Evolutionary conservation across 2,329 filamentous ascomycete species (phyloP), one percentile per base, ranked within the genome.

Genomic region (Xylaria sp.): DNA sequence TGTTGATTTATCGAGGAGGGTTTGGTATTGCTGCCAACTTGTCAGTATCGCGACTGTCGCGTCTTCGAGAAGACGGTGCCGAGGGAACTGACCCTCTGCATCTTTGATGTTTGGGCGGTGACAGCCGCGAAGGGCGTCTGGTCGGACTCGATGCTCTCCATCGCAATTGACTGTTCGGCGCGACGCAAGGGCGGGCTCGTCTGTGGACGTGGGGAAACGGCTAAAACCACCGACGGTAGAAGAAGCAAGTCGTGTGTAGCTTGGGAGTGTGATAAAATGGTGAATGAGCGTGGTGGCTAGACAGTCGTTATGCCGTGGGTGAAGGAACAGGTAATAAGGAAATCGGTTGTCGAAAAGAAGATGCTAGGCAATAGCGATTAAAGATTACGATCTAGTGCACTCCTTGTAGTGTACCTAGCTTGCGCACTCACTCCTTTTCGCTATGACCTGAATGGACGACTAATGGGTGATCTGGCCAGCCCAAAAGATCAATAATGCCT

Each of bases 61-160:
- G 25, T 58, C 19, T 25, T 31, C 15, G 17, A 21, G 31, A 46
- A 40, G 61, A 60, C 45, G 25, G 51, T n/a, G 19, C 59, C 17
- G 38, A 19, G 37, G 35, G 60, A 40, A 71, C 87, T 72, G 80
- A 94, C 91, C 79, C 89, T 85, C 79, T 88, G 85, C 70, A 91
- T 80, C 75, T 84, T 89, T 56, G 88, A 90, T 19, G 93, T 96
- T 73, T 97, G 94, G 75, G 91, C 88, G 72, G 88, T 91, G 75
- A 97, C 92, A 68, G 92, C 91, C 75, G 90, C 91, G 81, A 97
- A 97, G 80, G 94, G 92, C 78, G 92, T 96, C 81, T 91, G 87
- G 52, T 97, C 92, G 67, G 92, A 89, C 82, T 96, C 92, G 66
- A 89, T 85, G 73, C 88, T 88, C 82, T 97, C 92, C 94, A 97